phyloP scores from a whole-genome alignment of 331 rosid genomes.

The Dryas integrifolia region DNA sequence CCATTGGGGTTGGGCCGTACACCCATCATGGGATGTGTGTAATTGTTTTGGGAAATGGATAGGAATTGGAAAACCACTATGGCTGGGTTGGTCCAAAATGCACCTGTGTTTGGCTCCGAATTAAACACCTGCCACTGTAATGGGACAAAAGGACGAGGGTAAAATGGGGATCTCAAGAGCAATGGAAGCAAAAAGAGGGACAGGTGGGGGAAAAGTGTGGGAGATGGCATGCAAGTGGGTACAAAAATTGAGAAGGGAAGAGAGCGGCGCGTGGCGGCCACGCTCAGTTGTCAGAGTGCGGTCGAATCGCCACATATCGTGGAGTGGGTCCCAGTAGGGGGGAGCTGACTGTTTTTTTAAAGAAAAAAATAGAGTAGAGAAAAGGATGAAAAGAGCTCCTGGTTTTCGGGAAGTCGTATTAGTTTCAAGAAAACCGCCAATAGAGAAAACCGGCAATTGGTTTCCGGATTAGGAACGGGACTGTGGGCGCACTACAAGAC shows the following conservation, averaged over 20 bases:
- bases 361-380: background rate
- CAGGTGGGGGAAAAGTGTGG: slow-evolving; percentile 22
- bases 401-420: slow-evolving; percentile 74
- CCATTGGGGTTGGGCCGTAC: slow-evolving; percentile 49
- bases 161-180: background rate
- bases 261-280: slow-evolving; percentile 58
- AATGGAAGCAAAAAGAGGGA: background rate
- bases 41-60: background rate
- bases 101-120: background rate
- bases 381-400: slow-evolving; percentile 49
- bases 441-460: slow-evolving; percentile 54
- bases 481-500: slow-evolving; percentile 72
- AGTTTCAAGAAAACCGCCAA: slow-evolving; percentile 32
- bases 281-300: slow-evolving; percentile 48
- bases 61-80: background rate
- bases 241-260: slow-evolving; percentile 31
- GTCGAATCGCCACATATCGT: slow-evolving; percentile 88
- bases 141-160: slow-evolving; percentile 13
- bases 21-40: background rate
- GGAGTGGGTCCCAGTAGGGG: slow-evolving; percentile 25
- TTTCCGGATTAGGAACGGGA: slow-evolving; percentile 56
- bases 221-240: slow-evolving; percentile 58
- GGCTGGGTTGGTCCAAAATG: no score
- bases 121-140: background rate
- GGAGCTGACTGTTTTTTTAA: background rate